Percentiles rank a stretch among this genome's conserved stretches.
These are phyloP conservation scores for Geotrichum carabidarum DNA, from an alignment of 1,139 yeast species.

Conservation along the genomic window DNA sequence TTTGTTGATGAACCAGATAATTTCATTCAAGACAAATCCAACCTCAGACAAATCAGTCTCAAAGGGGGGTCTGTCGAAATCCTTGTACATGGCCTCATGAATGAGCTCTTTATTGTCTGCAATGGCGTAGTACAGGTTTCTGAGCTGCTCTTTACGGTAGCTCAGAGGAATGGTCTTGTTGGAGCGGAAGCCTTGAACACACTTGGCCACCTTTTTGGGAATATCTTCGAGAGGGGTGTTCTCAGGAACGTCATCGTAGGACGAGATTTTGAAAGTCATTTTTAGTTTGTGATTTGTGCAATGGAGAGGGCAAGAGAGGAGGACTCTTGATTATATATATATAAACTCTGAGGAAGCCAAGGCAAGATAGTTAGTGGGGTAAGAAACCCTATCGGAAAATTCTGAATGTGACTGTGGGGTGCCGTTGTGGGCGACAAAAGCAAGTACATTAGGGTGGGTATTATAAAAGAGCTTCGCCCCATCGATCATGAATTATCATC, in stretches of 20 bases:
- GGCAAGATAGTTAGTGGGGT: neutral
- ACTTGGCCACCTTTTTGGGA: slow-evolving; percentile 43
- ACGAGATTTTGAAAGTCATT: slow-evolving; percentile 5
- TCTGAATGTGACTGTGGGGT: too few species aligned
- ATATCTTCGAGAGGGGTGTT: slow-evolving; percentile 50
- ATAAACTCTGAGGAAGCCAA: neutral
- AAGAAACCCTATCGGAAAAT: neutral
- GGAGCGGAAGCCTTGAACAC: slow-evolving; percentile 44
- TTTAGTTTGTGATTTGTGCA: neutral
- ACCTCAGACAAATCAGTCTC: slow-evolving; percentile 64
- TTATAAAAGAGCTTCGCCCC: too few species aligned
- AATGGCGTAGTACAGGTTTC: slow-evolving; percentile 62
- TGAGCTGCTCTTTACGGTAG: slow-evolving; percentile 56
- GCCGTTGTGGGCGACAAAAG: too few species aligned
- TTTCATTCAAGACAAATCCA: slow-evolving; percentile 49
- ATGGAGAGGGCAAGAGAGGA: neutral
- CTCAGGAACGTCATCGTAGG: slow-evolving; percentile 16
- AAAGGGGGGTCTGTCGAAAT: slow-evolving; percentile 56
- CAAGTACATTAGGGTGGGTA: too few species aligned
- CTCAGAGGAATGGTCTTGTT: slow-evolving; percentile 54
- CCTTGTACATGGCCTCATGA: slow-evolving; percentile 55
- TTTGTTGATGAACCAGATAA: slow-evolving; percentile 54
- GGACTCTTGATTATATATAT: neutral
- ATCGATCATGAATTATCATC: too few species aligned
- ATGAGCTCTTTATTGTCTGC: slow-evolving; percentile 55